Evolutionary conservation across 2,329 filamentous ascomycete genomes (phyloP).

Genomic region (Colletotrichum higginsianum): DNA sequence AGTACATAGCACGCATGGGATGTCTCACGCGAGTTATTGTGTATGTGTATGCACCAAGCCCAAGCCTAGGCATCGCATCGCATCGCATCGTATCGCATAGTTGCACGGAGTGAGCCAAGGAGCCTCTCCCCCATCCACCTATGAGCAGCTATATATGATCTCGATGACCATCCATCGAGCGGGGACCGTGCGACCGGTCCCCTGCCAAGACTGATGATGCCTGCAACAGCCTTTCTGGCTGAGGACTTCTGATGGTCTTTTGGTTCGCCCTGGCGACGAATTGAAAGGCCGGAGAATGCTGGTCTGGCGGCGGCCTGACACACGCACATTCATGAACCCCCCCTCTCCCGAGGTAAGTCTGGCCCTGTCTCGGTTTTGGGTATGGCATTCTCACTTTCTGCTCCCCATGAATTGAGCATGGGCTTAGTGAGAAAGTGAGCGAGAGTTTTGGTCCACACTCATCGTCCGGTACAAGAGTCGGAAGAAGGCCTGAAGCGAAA

Average conservation of each 20-base stretch:
- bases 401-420: not conserved
- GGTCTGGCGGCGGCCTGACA: not conserved
- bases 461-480: not conserved
- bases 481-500: slow-evolving; percentile 6
- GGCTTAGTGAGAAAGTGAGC: not conserved
- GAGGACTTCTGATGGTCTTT: slow-evolving; percentile 13
- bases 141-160: not conserved
- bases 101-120: not conserved
- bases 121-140: not conserved
- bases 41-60: not conserved
- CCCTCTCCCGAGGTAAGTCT: not conserved
- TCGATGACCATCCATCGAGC: slow-evolving; percentile 24
- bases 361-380: slow-evolving; percentile 1
- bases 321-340: not conserved
- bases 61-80: not conserved
- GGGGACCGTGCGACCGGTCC: slow-evolving; percentile 21
- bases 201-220: slow-evolving; percentile 31
- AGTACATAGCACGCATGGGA: not conserved
- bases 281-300: slow-evolving; percentile 16
- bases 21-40: not conserved
- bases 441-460: not conserved
- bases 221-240: slow-evolving; percentile 5
- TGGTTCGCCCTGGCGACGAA: slow-evolving; percentile 8
- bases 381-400: slow-evolving; percentile 25
- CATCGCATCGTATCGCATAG: not conserved